Evolutionary conservation across 371 early-diverging fungal genomes (phyloP), one percentile per base, ranked within the genome.

Genomic region (Zopfochytrium polystomum): DNA sequence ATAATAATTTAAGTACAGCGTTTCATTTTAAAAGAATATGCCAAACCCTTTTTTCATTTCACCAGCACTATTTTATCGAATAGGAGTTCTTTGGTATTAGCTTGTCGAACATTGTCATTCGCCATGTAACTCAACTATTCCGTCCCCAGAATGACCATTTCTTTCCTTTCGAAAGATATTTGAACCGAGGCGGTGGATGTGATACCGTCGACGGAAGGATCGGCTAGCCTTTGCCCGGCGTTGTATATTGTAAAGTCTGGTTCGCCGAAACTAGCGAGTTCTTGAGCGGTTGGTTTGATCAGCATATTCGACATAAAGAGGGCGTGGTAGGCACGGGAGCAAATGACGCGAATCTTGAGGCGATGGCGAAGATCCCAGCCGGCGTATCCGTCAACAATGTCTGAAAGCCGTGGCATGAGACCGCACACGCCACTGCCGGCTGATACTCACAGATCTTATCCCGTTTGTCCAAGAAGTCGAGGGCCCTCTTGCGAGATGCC

Each of bases 31-130:
- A n/a, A n/a, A n/a, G n/a, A n/a, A n/a, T n/a, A n/a, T n/a, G n/a
- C n/a, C n/a, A n/a, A n/a, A n/a, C n/a, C n/a, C 94, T 80, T 93
- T 93, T 80, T 94, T 94, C 94, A 94, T 94, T 80, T 94, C 94
- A 62, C 94, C 94, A 38, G 94, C 95, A 58, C 58, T 53, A 25
- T 15, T 9, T 22, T 5, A 9, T 25, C 2, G 22, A 32, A 47
- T 11, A 42, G 23, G 27, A 20, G 38, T 25, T 4, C n/a, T 13
- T 29, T 6, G 29, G 11, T 29, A 56, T 42, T n/a, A 55, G 25
- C 0, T 45, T 31, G 5, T 20, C 20, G 13, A 25, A 31, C 3
- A n/a, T n/a, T n/a, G n/a, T n/a, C n/a, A n/a, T n/a, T n/a, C n/a
- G n/a, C n/a, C n/a, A n/a, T n/a, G n/a, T n/a, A n/a, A n/a, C n/a